phyloP scores from a whole-genome alignment of 2,329 filamentous ascomycete species.

The Daldinia sp. region DNA sequence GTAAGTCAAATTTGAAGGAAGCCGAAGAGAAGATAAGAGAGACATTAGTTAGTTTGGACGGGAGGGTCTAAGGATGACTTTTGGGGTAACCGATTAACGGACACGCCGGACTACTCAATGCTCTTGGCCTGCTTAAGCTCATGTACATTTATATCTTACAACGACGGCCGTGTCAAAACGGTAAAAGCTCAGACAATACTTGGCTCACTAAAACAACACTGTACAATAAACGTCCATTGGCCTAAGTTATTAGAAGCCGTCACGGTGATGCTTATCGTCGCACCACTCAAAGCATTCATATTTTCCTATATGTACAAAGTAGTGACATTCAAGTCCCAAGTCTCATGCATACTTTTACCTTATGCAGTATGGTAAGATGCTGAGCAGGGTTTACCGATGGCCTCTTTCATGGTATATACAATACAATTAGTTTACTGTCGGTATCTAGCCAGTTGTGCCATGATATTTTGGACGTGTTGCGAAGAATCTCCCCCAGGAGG shows the following conservation, averaged over 20 bases:
- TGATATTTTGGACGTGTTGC: constrained; percentile 74
- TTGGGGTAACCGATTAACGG: background rate
- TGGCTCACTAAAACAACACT: constrained; percentile 21
- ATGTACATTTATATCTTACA: constrained; percentile 9
- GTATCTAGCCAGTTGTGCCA: constrained; percentile 74
- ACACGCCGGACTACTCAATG: background rate
- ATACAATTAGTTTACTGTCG: constrained; percentile 56
- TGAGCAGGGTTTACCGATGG: background rate
- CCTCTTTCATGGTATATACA: constrained; percentile 5
- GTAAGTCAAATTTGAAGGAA: constrained; percentile 47
- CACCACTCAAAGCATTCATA: background rate
- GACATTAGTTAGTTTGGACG: constrained; percentile 29
- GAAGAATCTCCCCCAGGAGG: constrained; percentile 51
- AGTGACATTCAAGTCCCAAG: background rate
- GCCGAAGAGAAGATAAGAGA: constrained; percentile 44
- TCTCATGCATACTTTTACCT: background rate
- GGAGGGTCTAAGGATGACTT: constrained; percentile 2
- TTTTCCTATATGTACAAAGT: background rate
- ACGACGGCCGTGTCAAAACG: background rate
- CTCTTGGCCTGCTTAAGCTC: background rate
- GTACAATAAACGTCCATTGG: constrained; percentile 6
- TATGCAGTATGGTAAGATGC: background rate
- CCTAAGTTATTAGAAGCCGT: constrained; percentile 1
- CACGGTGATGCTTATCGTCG: background rate
- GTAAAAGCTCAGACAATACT: constrained; percentile 8